Conservation (phyloP, 352 stramenopile genomes). For the Phytophthora kernoviae region DNA sequence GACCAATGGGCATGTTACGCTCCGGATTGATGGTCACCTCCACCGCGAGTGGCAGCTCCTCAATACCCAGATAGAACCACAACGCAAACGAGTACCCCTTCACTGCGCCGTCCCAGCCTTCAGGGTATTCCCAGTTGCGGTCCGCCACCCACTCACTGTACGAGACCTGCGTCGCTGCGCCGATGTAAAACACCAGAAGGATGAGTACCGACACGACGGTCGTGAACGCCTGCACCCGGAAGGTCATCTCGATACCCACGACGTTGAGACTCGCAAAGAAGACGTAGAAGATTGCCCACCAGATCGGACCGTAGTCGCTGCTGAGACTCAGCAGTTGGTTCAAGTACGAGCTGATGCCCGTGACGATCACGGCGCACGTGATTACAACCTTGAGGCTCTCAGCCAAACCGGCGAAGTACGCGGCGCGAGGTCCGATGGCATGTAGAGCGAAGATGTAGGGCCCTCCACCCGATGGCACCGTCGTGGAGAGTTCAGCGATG, state of each 20-base stretch:
- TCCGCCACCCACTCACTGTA: conserved; percentile 58
- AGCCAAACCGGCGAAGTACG: conserved; percentile 68
- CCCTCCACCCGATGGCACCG: conserved; percentile 50
- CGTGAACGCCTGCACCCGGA: conserved; percentile 61
- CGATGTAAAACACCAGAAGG: conserved; percentile 69
- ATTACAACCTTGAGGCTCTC: conserved; percentile 77
- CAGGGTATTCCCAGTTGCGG: conserved; percentile 53
- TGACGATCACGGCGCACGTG: conserved; percentile 63
- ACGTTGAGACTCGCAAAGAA: conserved; percentile 69
- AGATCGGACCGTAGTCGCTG: conserved; percentile 46
- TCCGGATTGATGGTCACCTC: conserved; percentile 70
- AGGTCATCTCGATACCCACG: conserved; percentile 64
- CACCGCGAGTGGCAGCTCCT: conserved; percentile 64
- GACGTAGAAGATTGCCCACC: conserved; percentile 69
- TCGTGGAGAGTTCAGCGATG: conserved; percentile 71
- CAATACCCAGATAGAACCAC: conserved; percentile 78
- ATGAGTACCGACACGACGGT: conserved; percentile 64
- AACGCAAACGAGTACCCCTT: conserved; percentile 69
- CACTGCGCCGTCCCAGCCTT: conserved; percentile 51
- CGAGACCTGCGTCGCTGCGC: conserved; percentile 57
- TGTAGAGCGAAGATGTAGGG: conserved; percentile 75
- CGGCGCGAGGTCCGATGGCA: conserved; percentile 49
- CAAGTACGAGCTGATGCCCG: conserved; percentile 72
- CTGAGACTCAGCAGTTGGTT: conserved; percentile 55
- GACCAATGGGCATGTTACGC: conserved; percentile 62